Evolutionary conservation across 176 grass and related monocot species (phyloP), one percentile per base, ranked within the genome.

Genomic region (Triticum turgidum): DNA sequence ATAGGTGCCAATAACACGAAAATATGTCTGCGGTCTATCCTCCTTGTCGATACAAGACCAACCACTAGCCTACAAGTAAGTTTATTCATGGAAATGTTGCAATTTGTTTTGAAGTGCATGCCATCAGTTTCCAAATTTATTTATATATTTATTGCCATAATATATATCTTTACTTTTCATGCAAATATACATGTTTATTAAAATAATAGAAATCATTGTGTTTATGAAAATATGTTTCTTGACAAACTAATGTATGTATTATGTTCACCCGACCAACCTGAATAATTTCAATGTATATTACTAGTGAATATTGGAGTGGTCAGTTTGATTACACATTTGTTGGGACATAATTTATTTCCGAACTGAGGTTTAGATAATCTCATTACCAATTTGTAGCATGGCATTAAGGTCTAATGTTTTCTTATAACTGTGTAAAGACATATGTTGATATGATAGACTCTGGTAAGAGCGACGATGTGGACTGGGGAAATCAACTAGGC

Each of bases 401-500:
- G 0, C 56, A n/a, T 44, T 69, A 34, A 37, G 47, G 49, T 20
- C 4, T n/a, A 14, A 37, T 56, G 20, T 15, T 22, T 18, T 27
- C 15, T 65, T 77, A 33, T 22, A 76, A 5, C 41, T 44, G 9
- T 80, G 74, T 7, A 4, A 78, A 97, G 94, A 90, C 79, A 80
- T 92, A 86, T 58, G 76, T 93, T 54, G 78, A 94, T 45, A 90
- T 91, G 86, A 91, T 94, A 76, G 74, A 89, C 17, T 87, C 76
- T 18, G 86, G 81, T 22, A 87, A 87, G 33, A 65, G 81, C 21
- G 76, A 61, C 7, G 86, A 86, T 7, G 80, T 85, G 27, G 87
- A 85, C 61, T 97, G 87, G 88, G 94, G 94, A 47, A 92, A 92
- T 76, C 54, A 25, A 12, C 76, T 97, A 21, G 92, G 94, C 39